A percentile compares a stretch with the other conserved stretches of the same genome.
phyloP scores from a whole-genome alignment of 352 stramenopile genomes.

The Globisporangium irregulare region DNA sequence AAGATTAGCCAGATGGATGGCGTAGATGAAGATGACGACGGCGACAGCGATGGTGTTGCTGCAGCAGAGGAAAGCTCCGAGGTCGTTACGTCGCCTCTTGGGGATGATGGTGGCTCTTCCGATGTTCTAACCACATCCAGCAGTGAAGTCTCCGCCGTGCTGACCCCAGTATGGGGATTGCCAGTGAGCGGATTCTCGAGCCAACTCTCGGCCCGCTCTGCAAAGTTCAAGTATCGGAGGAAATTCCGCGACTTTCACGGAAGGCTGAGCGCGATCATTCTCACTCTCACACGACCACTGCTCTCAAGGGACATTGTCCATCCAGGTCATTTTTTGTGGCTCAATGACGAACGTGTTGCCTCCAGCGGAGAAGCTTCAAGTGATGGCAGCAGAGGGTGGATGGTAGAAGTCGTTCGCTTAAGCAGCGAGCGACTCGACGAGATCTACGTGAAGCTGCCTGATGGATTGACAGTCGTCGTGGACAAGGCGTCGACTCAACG shows the following conservation, averaged over 20 bases:
- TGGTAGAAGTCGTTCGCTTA: constrained; percentile 30
- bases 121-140: constrained; percentile 7
- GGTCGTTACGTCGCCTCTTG: neutral
- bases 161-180: constrained; percentile 36
- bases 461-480: constrained; percentile 20
- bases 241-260: constrained; percentile 37
- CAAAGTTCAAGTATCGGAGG: constrained; percentile 35
- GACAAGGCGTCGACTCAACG: constrained; percentile 22
- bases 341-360: constrained; percentile 8
- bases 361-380: neutral
- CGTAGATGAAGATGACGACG: neutral
- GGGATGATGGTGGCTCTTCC: neutral
- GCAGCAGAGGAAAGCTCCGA: neutral
- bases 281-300: constrained; percentile 42
- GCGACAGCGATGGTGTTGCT: neutral
- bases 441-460: constrained; percentile 26
- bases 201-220: constrained; percentile 40
- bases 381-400: constrained; percentile 14
- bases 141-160: constrained; percentile 12
- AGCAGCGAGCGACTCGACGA: constrained; percentile 18
- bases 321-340: constrained; percentile 40
- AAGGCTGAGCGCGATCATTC: constrained; percentile 31
- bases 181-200: constrained; percentile 39
- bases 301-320: constrained; percentile 20
- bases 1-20: constrained; percentile 17